Conservation (phyloP, 306 rosid genomes). For the Lathyrus oleraceus region DNA sequence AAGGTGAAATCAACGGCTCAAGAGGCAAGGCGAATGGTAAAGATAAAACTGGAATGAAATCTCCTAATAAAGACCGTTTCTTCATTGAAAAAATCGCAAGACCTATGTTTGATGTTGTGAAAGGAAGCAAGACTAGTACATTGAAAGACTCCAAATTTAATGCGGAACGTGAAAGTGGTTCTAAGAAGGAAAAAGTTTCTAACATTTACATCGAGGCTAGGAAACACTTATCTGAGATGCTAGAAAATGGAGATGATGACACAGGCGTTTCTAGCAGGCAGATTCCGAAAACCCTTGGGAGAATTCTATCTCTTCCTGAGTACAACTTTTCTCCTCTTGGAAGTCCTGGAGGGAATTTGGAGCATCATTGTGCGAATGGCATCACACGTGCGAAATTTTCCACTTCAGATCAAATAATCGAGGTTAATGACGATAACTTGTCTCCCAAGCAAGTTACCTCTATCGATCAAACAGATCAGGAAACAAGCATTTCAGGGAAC, state of each 20-base stretch:
- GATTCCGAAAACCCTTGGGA: slow-evolving; percentile 72
- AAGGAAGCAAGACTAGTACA: slow-evolving; percentile 51
- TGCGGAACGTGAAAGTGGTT: slow-evolving; percentile 42
- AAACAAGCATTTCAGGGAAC: slow-evolving; percentile 44
- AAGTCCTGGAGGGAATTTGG: slow-evolving; percentile 75
- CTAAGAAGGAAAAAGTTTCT: slow-evolving; percentile 48
- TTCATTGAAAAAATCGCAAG: slow-evolving; percentile 68
- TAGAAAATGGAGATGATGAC: slow-evolving; percentile 66
- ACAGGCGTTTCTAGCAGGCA: slow-evolving; percentile 50
- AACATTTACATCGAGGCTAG: slow-evolving; percentile 77
- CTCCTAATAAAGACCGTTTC: slow-evolving; percentile 72
- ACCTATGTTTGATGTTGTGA: slow-evolving; percentile 54
- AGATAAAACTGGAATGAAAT: slow-evolving; percentile 60
- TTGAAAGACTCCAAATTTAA: slow-evolving; percentile 52
- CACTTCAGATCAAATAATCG: slow-evolving; percentile 38
- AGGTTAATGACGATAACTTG: slow-evolving; percentile 45
- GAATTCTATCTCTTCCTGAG: slow-evolving; percentile 82
- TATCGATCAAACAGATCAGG: slow-evolving; percentile 43
- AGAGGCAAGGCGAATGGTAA: slow-evolving; percentile 44
- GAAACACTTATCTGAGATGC: slow-evolving; percentile 85
- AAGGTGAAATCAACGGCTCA: slow-evolving; percentile 33
- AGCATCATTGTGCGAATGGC: slow-evolving; percentile 49
- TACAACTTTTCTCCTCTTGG: slow-evolving; percentile 68
- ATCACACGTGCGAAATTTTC: slow-evolving; percentile 55
- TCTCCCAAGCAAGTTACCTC: slow-evolving; percentile 47